These are phyloP conservation scores for Colletotrichum neosansevieriae DNA, from an alignment of 2,329 filamentous ascomycete genomes.

Conservation along the genomic window DNA sequence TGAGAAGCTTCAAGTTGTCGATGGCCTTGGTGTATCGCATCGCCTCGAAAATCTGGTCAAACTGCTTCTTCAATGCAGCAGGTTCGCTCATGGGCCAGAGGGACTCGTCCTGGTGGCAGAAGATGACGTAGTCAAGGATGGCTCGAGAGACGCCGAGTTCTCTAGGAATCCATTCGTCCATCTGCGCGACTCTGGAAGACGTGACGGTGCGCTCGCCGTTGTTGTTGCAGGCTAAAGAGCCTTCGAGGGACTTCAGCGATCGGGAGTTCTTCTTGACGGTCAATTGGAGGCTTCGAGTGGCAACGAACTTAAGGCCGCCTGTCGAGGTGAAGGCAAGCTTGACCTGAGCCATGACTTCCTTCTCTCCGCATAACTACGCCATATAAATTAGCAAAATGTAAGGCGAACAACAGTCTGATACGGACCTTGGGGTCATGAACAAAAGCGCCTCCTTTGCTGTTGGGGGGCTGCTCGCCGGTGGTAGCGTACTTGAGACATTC, in stretches of 20 bases:
- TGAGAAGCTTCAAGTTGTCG: conserved; percentile 88
- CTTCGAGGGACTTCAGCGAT: conserved; percentile 86
- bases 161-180: conserved; percentile 86
- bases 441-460: conserved; percentile 90
- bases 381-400: conserved; percentile 22
- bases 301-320: conserved; percentile 82
- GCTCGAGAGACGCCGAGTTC: conserved; percentile 91
- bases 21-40: conserved; percentile 98
- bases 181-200: conserved; percentile 83
- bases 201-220: conserved; percentile 84
- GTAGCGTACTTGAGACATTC: conserved; percentile 99
- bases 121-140: conserved; percentile 94
- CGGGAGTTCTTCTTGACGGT: conserved; percentile 85
- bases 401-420: not conserved
- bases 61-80: conserved; percentile 86
- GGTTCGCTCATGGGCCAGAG: conserved; percentile 97
- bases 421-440: conserved; percentile 93
- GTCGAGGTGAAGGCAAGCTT: conserved; percentile 88
- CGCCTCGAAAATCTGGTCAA: conserved; percentile 98
- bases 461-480: conserved; percentile 91
- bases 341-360: conserved; percentile 90
- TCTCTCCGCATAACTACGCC: conserved; percentile 78
- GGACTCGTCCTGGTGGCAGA: conserved; percentile 98
- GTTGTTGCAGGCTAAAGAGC: conserved; percentile 78
- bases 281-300: conserved; percentile 86